A percentile compares a stretch with the other conserved stretches of the same genome.
phyloP scores from a whole-genome alignment of 73 alveolate genomes.

The Paramecium caudatum region DNA sequence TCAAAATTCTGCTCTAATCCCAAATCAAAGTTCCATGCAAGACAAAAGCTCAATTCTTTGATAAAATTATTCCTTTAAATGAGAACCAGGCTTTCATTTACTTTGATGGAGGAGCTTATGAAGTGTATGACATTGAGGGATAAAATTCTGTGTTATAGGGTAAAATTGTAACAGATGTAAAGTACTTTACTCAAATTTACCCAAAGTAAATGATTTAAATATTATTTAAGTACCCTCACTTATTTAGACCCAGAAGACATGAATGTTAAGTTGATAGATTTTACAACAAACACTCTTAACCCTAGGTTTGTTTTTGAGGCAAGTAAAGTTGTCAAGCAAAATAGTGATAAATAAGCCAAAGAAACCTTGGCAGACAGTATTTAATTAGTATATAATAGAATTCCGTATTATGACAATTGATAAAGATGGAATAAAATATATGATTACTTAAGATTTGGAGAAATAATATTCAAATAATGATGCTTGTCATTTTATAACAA shows the following conservation, averaged over 20 bases:
- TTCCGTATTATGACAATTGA: background rate
- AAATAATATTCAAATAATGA: background rate
- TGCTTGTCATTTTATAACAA: background rate
- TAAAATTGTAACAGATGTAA: background rate
- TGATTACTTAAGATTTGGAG: conserved; percentile 1
- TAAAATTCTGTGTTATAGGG: background rate
- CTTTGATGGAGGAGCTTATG: conserved; percentile 5
- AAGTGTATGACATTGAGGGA: background rate
- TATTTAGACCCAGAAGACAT: background rate
- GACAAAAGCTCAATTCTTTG: background rate
- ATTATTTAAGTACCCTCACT: background rate
- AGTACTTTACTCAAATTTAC: background rate
- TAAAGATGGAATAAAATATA: background rate
- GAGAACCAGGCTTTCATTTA: background rate
- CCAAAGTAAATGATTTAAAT: background rate
- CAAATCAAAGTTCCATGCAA: background rate
- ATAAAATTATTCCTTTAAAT: background rate
- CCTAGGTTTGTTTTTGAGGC: background rate
- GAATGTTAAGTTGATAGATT: background rate
- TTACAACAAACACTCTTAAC: background rate
- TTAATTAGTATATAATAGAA: background rate
- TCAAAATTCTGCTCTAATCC: background rate
- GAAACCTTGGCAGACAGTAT: background rate
- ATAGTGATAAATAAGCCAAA: background rate
- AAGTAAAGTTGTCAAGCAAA: background rate